Percentiles rank a stretch among this genome's conserved stretches.
Conservation (phyloP, 306 rosid species). For the Boehmeria nivea region DNA sequence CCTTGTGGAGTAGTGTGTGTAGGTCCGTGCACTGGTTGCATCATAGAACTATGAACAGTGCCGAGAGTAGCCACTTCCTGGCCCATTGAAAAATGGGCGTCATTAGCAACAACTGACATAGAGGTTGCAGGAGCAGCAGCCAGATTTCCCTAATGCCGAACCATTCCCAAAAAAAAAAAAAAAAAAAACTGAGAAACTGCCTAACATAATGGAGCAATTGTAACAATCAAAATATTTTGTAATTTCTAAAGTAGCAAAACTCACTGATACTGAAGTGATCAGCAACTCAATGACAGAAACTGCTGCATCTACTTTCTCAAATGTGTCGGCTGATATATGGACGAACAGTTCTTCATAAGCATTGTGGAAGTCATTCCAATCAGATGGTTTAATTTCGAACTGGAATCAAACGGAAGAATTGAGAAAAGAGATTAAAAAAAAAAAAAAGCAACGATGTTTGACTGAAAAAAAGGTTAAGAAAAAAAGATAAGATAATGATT, state of each 20-base stretch:
- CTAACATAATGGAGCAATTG: constrained; percentile 17
- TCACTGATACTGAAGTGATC: constrained; percentile 73
- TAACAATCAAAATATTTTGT: no score
- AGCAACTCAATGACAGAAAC: constrained; percentile 74
- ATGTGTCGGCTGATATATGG: constrained; percentile 75
- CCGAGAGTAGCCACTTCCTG: constrained; percentile 25
- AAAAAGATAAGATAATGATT: not conserved
- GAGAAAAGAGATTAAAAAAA: constrained; percentile 8
- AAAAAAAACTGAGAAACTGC: constrained; percentile 4
- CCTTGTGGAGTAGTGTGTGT: constrained; percentile 34
- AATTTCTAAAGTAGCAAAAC: constrained; percentile 32
- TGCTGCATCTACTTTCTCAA: constrained; percentile 88
- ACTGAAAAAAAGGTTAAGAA: constrained; percentile 3
- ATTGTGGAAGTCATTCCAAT: constrained; percentile 44
- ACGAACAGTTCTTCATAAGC: constrained; percentile 61
- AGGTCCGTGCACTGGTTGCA: constrained; percentile 36
- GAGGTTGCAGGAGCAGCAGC: constrained; percentile 40
- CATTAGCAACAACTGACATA: constrained; percentile 39
- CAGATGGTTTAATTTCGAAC: constrained; percentile 61
- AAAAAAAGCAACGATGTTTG: not conserved
- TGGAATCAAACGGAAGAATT: constrained; percentile 23
- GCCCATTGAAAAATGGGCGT: constrained; percentile 25
- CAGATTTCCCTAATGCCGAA: constrained; percentile 54
- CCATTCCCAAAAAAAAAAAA: no score
- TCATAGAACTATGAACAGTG: constrained; percentile 32